Evolutionary conservation across 306 rosid species (phyloP), one percentile per base, ranked within the genome.

Genomic region (Quercus agrifolia): DNA sequence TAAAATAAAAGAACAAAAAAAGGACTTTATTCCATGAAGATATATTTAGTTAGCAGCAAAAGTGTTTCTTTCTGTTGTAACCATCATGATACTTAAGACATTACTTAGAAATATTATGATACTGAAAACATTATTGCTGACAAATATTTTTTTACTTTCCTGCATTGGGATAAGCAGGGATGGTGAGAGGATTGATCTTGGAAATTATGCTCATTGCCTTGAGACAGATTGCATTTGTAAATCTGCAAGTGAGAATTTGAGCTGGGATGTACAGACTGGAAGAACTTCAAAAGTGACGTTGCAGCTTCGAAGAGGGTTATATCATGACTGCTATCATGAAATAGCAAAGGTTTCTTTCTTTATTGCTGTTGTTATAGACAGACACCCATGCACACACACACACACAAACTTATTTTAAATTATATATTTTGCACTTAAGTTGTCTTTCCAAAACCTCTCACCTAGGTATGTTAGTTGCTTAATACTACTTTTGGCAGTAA

Each of bases 271-370:
- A 70, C 62, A 66, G 71, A 63, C 83, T 54, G 55, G 83, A 56
- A 55, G 30, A 51, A 54, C 83, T 79, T 81, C 91, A 12, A 33
- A 88, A 57, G 78, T 95, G 71, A 84, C 90, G n/a, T 80, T 93
- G 80, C 90, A 66, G 79, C 93, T 95, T 79, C 74, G 91, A 83
- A 89, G 41, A 62, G 99, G 98, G 49, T 79, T 91, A 74, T 95
- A 95, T 85, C 98, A 95, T 73, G 97, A 93, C 56, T 86, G 96
- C 35, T 93, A 85, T 74, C 74, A 12, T 73, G 98, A 91, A 71
- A 84, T 95, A 51, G 74, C 72, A 30, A 75, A 92, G 97, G 97
- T 94, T 8, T 25, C 59, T n/a, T 52, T 52, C 81, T 18, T 10
- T 63, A 61, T 78, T 19, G 7, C 51, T 77, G 75, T 68, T 75